Conservation (phyloP, 1,284 basidiomycete genomes). For the Stygiomarasmius scandens region DNA sequence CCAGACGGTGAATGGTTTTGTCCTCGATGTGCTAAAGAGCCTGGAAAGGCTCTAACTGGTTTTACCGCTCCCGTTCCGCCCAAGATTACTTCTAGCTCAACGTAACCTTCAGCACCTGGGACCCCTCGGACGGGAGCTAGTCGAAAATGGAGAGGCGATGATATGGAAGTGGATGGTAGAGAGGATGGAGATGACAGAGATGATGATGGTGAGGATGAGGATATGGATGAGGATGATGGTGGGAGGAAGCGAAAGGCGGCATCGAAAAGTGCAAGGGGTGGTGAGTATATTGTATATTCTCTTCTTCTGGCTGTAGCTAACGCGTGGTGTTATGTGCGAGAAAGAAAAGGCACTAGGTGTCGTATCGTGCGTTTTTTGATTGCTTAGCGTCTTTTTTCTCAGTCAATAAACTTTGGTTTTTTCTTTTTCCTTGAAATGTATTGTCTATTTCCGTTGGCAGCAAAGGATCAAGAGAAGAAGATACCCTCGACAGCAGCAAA, state of each 20-base stretch:
- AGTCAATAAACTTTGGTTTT: too few species aligned
- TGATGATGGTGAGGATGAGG: slow-evolving; percentile 20
- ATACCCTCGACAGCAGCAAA: too few species aligned
- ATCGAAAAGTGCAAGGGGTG: slow-evolving; percentile 19
- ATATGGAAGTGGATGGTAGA: not conserved
- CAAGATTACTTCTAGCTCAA: slow-evolving; percentile 24
- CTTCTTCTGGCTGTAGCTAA: not conserved
- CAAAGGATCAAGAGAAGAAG: too few species aligned
- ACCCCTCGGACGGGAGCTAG: too few species aligned
- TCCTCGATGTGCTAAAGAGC: slow-evolving; percentile 58
- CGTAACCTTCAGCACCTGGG: slow-evolving; percentile 9
- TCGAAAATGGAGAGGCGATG: slow-evolving; percentile 10
- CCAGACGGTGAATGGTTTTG: slow-evolving; percentile 96
- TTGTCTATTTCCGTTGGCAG: too few species aligned
- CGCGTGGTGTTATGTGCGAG: slow-evolving; percentile 9
- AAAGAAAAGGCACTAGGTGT: slow-evolving; percentile 14
- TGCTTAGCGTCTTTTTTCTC: too few species aligned
- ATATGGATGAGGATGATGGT: slow-evolving; percentile 18
- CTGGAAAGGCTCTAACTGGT: slow-evolving; percentile 45
- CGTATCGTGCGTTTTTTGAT: too few species aligned
- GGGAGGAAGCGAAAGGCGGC: slow-evolving; percentile 32
- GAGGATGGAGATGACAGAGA: slow-evolving; percentile 14
- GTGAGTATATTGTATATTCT: slow-evolving; percentile 14
- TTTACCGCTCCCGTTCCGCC: slow-evolving; percentile 22
- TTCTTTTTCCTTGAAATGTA: too few species aligned